These are phyloP conservation scores for Kandelia obovata DNA, from an alignment of 345 rosid genomes.

Conservation along the genomic window DNA sequence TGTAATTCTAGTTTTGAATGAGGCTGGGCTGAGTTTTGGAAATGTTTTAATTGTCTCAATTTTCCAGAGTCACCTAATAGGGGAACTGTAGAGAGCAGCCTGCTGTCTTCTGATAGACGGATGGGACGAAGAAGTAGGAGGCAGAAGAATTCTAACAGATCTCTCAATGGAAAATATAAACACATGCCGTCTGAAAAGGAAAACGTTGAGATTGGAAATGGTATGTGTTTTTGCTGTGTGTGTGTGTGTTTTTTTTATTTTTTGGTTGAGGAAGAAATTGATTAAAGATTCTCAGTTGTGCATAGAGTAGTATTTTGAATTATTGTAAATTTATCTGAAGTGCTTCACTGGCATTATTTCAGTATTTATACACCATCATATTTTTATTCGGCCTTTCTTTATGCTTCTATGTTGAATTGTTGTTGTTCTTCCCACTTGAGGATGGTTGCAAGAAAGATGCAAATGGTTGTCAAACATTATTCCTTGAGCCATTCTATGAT, in stretches of 20 bases:
- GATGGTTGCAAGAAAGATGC: neutral
- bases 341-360: neutral
- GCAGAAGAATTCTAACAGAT: conserved; percentile 56
- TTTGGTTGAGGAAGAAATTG: neutral
- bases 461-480: neutral
- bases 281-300: neutral
- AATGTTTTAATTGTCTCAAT: conserved; percentile 12
- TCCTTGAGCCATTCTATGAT: conserved; percentile 2
- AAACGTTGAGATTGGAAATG: conserved; percentile 35
- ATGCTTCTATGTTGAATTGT: neutral
- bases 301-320: neutral
- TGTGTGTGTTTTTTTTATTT: neutral
- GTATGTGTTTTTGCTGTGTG: conserved; percentile 13
- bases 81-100: conserved; percentile 40
- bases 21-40: conserved; percentile 3
- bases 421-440: neutral
- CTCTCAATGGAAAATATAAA: conserved; percentile 48
- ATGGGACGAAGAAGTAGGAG: conserved; percentile 74
- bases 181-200: conserved; percentile 43
- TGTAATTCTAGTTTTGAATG: conserved; percentile 7
- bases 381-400: neutral
- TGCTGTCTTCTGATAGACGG: conserved; percentile 44
- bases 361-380: neutral
- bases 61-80: conserved; percentile 45
- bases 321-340: neutral